Evolutionary conservation across 345 rosid genomes (phyloP), one percentile per base, ranked within the genome.

Genomic region (Isatis tinctoria): DNA sequence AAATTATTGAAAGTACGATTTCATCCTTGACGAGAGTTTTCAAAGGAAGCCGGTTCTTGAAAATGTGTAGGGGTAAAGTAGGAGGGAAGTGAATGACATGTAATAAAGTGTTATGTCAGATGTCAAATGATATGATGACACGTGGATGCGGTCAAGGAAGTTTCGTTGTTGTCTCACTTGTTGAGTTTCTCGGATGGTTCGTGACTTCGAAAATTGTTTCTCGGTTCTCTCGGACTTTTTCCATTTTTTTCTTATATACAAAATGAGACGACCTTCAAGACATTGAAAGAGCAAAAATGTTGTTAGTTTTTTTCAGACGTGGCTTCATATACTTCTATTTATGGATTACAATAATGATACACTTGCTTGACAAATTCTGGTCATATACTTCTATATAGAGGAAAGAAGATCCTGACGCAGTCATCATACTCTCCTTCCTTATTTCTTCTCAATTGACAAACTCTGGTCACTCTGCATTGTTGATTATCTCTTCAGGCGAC

Each of bases 131-230:
- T 0, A 17, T 36, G 7, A 7, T 8, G 71, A 70, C 71, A 69
- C 13, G 54, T 76, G 71, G 44, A 70, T 13, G 10, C 18, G 60
- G n/a, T 35, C 28, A 56, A 47, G 80, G 67, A 70, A 64, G 66
- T 48, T 63, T 70, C 71, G 66, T 3, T 52, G 58, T 28, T n/a
- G 39, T 26, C 47, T 9, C 57, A 74, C 67, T 65, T 72, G 56
- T 41, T 39, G 13, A 40, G 60, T 74, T 62, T 59, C 60, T 57
- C 30, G 51, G 70, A 51, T 24, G 41, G 16, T 66, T 37, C 54
- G 4, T 48, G 60, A 12, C 58, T 54, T 57, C 24, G 2, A 11
- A 2, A 36, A 36, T 2, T 20, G n/a, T 60, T 13, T 6, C 6
- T 16, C 30, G 27, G 24, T 52, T 12, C 26, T 51, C 28, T 20